phyloP scores from a whole-genome alignment of 1,284 basidiomycete genomes.

The Cryptococcus maquisensis region DNA sequence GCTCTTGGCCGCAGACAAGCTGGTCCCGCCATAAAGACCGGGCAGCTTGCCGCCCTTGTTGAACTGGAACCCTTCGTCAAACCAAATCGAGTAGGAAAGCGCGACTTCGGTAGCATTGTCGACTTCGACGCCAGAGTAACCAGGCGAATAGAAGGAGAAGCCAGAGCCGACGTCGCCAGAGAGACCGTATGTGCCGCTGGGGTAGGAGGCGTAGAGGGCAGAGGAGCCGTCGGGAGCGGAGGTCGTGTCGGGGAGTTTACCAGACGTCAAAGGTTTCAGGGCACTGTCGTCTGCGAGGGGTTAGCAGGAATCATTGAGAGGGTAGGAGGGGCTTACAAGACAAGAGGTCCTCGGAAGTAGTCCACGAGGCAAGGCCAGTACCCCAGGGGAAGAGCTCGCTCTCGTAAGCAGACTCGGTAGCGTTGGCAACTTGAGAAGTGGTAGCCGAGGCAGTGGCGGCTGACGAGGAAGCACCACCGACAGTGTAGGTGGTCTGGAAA shows the following conservation, averaged over 20 bases:
- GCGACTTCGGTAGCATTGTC: conserved; percentile 35
- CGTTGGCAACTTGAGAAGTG: background rate
- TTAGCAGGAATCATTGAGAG: background rate
- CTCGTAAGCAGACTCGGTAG: conserved; percentile 2
- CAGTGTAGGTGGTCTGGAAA: background rate
- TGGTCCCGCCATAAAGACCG: conserved; percentile 44
- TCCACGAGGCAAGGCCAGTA: conserved; percentile 12
- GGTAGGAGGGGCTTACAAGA: conserved; percentile 4
- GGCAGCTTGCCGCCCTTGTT: conserved; percentile 50
- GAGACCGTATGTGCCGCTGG: conserved; percentile 29
- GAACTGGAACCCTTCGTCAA: conserved; percentile 45
- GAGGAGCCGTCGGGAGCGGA: conserved; percentile 39
- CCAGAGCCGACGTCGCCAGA: conserved; percentile 14
- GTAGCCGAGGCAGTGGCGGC: background rate
- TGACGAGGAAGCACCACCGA: background rate
- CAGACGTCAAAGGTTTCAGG: conserved; percentile 35
- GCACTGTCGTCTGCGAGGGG: conserved; percentile 23
- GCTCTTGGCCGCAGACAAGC: conserved; percentile 28
- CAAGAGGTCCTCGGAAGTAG: conserved; percentile 8
- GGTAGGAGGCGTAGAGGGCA: conserved; percentile 37
- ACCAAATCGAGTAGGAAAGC: conserved; percentile 46
- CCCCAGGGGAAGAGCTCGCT: conserved; percentile 18
- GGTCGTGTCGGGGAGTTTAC: conserved; percentile 25
- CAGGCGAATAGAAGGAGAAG: conserved; percentile 40
- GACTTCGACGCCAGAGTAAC: conserved; percentile 28